Percentiles rank a stretch among this genome's conserved stretches.
Conservation (phyloP, 192 early-diverging fungal genomes). For the Glomus cerebriforme region DNA sequence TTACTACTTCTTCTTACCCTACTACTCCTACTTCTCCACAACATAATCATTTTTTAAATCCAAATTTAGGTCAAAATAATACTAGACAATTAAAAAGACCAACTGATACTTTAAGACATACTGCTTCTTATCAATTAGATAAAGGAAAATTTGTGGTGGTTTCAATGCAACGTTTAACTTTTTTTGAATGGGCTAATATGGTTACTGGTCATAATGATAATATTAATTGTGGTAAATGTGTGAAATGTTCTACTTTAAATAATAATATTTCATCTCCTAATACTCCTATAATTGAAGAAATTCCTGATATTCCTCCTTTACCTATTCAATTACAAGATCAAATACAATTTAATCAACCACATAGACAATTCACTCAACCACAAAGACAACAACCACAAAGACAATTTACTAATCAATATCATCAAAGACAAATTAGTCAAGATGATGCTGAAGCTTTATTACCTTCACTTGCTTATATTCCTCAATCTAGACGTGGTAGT, state of each 20-base stretch:
- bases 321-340: not conserved
- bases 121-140: constrained; percentile 18
- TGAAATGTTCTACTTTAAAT: not conserved
- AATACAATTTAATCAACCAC: not conserved
- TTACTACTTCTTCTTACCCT: not conserved
- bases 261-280: not conserved
- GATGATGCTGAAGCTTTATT: not conserved
- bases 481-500: constrained; percentile 23
- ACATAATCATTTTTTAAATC: not conserved
- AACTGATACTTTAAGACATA: not conserved
- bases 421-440: not conserved
- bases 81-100: not conserved
- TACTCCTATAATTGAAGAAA: not conserved
- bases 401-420: not conserved
- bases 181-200: constrained; percentile 27
- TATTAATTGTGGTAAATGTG: not conserved
- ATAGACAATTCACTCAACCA: no score
- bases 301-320: not conserved
- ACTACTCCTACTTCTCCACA: not conserved
- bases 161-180: constrained; percentile 18
- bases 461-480: constrained; percentile 1
- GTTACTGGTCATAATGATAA: constrained; percentile 11
- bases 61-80: not conserved
- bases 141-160: constrained; percentile 18
- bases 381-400: not conserved